These are phyloP conservation scores for Mimosa pudica DNA, from an alignment of 306 rosid species.

Conservation along the genomic window DNA sequence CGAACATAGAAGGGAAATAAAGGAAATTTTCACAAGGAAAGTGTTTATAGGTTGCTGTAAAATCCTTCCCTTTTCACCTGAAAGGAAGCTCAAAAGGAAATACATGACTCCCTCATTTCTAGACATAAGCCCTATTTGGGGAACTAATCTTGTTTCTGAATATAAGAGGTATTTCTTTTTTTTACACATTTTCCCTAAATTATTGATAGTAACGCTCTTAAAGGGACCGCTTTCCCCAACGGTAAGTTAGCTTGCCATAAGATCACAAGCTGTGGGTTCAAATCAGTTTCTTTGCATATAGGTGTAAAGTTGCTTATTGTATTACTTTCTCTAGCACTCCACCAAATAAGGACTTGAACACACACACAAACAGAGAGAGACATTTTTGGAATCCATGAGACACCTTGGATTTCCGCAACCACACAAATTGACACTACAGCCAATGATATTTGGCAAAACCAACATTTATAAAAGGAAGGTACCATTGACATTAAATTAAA, in stretches of 20 bases:
- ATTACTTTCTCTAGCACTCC: no score
- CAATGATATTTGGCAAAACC: constrained; percentile 8
- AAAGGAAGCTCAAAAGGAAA: constrained; percentile 1
- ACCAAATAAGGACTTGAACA: no score
- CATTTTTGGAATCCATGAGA: background rate
- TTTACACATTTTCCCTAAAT: no score
- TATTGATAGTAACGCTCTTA: no score
- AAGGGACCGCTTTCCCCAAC: no score
- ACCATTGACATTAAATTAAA: background rate
- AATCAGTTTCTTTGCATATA: no score
- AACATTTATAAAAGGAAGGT: background rate
- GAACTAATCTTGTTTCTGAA: no score
- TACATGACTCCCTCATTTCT: background rate
- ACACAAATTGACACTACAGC: constrained; percentile 4
- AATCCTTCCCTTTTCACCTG: background rate
- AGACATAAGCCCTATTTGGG: no score
- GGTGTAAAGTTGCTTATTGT: no score
- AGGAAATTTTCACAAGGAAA: constrained; percentile 23
- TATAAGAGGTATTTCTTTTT: no score
- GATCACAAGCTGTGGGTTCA: no score
- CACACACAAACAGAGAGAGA: background rate
- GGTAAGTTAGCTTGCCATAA: no score
- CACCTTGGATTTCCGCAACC: constrained; percentile 26
- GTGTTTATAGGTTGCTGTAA: background rate
- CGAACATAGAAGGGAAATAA: background rate